Evolutionary conservation across 176 grass and related monocot species (phyloP).

Genomic region (Areca catechu): DNA sequence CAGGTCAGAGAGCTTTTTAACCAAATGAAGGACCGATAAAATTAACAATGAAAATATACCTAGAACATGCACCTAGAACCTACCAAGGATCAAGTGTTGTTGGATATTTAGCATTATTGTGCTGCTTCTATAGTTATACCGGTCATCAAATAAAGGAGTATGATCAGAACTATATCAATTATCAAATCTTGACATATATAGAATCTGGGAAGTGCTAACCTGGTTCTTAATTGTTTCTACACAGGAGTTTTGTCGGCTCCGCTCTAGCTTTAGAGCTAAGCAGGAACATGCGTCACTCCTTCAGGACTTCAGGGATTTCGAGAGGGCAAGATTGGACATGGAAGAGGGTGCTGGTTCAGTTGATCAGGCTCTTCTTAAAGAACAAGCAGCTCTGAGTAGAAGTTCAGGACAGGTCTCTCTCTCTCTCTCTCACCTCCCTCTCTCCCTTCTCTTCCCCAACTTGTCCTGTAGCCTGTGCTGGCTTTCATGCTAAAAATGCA

Average conservation of each 20-base stretch:
- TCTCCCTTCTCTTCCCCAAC: background rate
- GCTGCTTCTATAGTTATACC: too few species aligned
- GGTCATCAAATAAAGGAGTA: too few species aligned
- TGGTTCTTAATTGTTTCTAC: background rate
- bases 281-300: conserved; percentile 88
- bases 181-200: too few species aligned
- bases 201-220: too few species aligned
- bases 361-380: conserved; percentile 73
- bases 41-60: too few species aligned
- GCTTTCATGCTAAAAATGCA: background rate
- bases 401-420: conserved; percentile 63
- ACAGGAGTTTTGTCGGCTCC: conserved; percentile 91
- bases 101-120: too few species aligned
- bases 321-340: conserved; percentile 69
- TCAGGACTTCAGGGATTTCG: conserved; percentile 96
- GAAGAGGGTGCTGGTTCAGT: conserved; percentile 49
- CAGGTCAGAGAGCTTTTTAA: conserved; percentile 24
- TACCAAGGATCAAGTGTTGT: too few species aligned
- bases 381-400: conserved; percentile 68
- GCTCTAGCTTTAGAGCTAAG: conserved; percentile 73
- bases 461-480: background rate
- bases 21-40: too few species aligned
- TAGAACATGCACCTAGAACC: too few species aligned
- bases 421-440: background rate
- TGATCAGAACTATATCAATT: too few species aligned